Base-by-base conservation (phyloP, 768 basidiomycete genomes). In the Russula sp. region DNA sequence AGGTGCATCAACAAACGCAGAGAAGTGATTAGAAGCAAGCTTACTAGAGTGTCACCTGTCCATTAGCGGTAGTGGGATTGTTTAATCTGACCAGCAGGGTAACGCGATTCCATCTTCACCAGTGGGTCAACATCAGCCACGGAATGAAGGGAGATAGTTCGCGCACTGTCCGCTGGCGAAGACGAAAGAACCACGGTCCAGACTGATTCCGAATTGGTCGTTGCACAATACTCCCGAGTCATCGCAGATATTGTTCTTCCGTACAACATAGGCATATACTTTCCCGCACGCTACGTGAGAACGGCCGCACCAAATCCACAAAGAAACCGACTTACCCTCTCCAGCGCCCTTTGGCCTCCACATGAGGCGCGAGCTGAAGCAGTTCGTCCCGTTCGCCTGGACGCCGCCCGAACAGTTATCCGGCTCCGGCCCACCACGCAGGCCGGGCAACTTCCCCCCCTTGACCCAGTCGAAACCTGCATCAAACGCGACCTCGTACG, bases 181-280 rank as follows among this genome's bases (percentile, higher is more conserved):
- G 32, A 73, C 74, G 71, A 88, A 90, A 5, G 81, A 75, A 2
- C 85, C 87, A 46, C 90, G 79, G 45, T 80, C 76, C 20, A 93
- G 75, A 60, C 87, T 89, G n/a, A 85, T 82, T 39, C 91, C 91
- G 69, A 85, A 93, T 7, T 73, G 70, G 63, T 87, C 87, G 69
- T 90, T 87, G 74, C 91, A 93, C 34, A 74, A 78, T 53, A 91
- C 77, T 47, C 77, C 73, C 45, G 71, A 70, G 22, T 82, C 73
- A 7, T 74, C 74, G 68, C 88, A 92, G 10, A 93, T 69, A 50
- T 75, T 73, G 69, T 85, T 81, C 7, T 83, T 74, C 0, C 79
- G 78, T 4, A 87, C 86, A 50, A 92, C 82, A 69, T 95, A 93
- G 10, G 87, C 86, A 72, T 93, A 93, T 9, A 87, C 90, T 92